Evolutionary conservation across 176 grass and related monocot species (phyloP), one percentile per base, ranked within the genome.

Genomic region (Lolium multiflorum): DNA sequence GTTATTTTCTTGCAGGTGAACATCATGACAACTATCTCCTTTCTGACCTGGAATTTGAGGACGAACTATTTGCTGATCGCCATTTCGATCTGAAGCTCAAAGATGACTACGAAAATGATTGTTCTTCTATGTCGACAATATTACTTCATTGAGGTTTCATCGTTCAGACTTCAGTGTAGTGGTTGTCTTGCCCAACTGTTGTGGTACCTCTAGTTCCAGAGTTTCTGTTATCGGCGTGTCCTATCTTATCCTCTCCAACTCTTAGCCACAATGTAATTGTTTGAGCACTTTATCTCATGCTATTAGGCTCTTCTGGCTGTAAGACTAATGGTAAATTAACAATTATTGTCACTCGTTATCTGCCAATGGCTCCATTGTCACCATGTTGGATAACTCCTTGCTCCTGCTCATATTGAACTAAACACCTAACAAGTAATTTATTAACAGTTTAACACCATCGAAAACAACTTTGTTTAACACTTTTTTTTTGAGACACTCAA

Each of bases 51-150:
- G 82, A 84, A 50, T 76, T 84, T 6, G 82, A 84, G 3, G 6
- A 76, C 11, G 41, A 63, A 16, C 18, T 43, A 22, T 84, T 84
- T 38, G 57, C 39, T 84, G 59, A 49, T 63, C 74, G 70, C 71
- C 35, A 35, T 84, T 63, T 84, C 0, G 43, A 84, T 4, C 57
- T 84, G 82, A 76, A 84, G 82, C 82, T 75, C 55, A 74, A 84
- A 41, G 82, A 84, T 76, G 56, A 14, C 12, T 35, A 75, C 0
- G 10, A 56, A 63, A 81, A 52, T 68, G 61, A 37, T 81, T 54
- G 17, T 39, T 68, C 11, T 68, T 81, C 61, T 46, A 62, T 14
- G 44, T 71, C 12, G 24, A 65, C 59, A 28, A 2, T 31, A 28
- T 49, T 61, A 61, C 52, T 83, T 14, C 17, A 17, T 47, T 84